These are phyloP conservation scores for Phlyctochytrium arcticum DNA, from an alignment of 192 early-diverging fungal species.

Conservation along the genomic window DNA sequence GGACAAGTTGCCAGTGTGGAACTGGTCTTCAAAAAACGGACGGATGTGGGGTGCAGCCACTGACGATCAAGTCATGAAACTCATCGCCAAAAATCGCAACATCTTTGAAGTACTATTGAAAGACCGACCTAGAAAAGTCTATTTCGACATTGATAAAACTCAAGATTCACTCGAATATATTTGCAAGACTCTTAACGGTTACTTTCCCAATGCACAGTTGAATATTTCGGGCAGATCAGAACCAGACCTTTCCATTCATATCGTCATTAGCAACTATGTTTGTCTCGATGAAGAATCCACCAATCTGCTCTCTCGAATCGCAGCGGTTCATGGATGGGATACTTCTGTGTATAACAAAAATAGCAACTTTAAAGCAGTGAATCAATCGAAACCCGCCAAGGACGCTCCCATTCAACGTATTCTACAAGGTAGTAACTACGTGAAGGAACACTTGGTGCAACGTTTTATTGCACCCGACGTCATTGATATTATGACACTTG, in stretches of 20 bases:
- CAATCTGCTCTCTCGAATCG: too few relatives aligned
- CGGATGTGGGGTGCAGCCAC: too few relatives aligned
- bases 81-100: too few relatives aligned
- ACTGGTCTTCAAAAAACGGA: too few relatives aligned
- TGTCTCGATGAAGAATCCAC: background rate
- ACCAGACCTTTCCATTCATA: background rate
- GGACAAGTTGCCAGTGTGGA: too few relatives aligned
- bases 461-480: too few relatives aligned
- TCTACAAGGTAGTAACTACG: background rate
- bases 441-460: too few relatives aligned
- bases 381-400: background rate
- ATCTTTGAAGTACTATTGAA: background rate
- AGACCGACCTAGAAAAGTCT: background rate
- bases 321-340: background rate
- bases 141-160: constrained; percentile 2
- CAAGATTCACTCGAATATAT: background rate
- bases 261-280: background rate
- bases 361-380: constrained; percentile 2
- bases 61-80: too few relatives aligned
- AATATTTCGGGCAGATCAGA: background rate
- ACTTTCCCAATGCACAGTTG: constrained; percentile 2
- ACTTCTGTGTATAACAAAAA: constrained; percentile 8
- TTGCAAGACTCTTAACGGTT: background rate
- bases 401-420: background rate
- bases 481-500: background rate